phyloP scores from a whole-genome alignment of 805 yeast genomes.

The Saccharomycopsis fermentans region DNA sequence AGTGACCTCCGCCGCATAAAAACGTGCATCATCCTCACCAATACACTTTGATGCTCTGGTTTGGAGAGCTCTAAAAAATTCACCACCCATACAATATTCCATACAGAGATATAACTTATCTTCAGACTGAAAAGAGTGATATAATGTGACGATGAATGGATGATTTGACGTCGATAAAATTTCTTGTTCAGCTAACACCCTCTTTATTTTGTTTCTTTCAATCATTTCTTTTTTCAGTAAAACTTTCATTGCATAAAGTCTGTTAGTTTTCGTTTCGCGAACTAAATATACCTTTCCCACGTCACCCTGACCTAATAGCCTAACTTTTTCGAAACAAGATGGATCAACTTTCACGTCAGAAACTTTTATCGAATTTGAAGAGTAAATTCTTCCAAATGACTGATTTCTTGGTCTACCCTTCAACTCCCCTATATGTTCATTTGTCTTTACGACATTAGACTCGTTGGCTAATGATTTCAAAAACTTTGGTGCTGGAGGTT shows the following conservation, averaged over 20 bases:
- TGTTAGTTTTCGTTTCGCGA: constrained; percentile 63
- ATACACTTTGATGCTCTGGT: constrained; percentile 81
- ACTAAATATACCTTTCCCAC: constrained; percentile 95
- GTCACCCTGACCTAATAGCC: constrained; percentile 92
- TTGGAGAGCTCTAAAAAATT: constrained; percentile 91
- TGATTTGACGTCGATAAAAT: constrained; percentile 91
- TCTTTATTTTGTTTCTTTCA: constrained; percentile 83
- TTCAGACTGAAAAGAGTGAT: constrained; percentile 93
- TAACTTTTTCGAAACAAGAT: constrained; percentile 77
- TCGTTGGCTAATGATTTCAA: constrained; percentile 10
- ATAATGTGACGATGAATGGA: constrained; percentile 92
- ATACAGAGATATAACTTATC: constrained; percentile 87
- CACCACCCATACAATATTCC: constrained; percentile 99
- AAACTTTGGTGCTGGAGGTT: neutral
- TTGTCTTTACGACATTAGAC: constrained; percentile 15
- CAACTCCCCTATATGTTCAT: constrained; percentile 31
- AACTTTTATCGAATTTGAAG: constrained; percentile 63
- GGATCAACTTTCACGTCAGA: constrained; percentile 77
- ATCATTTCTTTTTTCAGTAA: constrained; percentile 88
- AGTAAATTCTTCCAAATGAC: constrained; percentile 51
- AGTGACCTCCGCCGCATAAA: constrained; percentile 93
- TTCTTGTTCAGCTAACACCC: constrained; percentile 95
- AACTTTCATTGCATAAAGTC: constrained; percentile 87
- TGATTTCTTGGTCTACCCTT: constrained; percentile 33
- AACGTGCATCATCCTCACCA: constrained; percentile 78